Base-by-base conservation (phyloP, 1,139 yeast species). In the Pichia sp. region DNA sequence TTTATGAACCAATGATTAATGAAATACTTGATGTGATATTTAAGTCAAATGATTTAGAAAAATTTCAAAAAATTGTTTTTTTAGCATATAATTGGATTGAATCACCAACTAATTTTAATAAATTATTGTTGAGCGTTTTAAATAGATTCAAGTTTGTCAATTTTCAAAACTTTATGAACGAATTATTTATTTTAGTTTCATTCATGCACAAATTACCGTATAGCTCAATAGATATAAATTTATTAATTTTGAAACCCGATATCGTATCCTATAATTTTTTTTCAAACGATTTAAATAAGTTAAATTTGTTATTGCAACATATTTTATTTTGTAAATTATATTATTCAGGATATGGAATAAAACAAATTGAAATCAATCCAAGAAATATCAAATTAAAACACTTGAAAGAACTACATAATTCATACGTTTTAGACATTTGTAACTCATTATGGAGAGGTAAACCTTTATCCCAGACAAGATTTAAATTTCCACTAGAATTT, bases 371-470 rank as follows among this genome's bases (percentile, higher is more conserved):
- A 28, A 58, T 59, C 18, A 60, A 62, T 16, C 59, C 57, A 1
- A 7, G 19, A 18, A 14, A 19, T 14, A 19, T 18, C 9, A 28
- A 19, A 27, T 60, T 64, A 14, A 64, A 66, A 7, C 56, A 60
- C 9, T 60, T 66, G 31, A 73, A 74, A 44, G 58, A 60, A n/a
- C 50, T 76, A 7, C 83, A 79, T 51, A 81, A 82, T 52, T 69
- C 79, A 0, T 78, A 75, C 54, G 77, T 83, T 10, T 73, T 81
- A 73, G 90, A 84, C 62, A 61, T 79, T 9, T 74, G 86, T 49
- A 84, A 84, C 55, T 71, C 78, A 34, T 56, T 82, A 0, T 85
- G 91, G 91, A 70, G 87, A 58, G 82, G 82, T 56, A 76, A 73
- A 60, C 73, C 55, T 6, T 61, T 60, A 45, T 64, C 62, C n/a